These are phyloP conservation scores for Quercus robur DNA, from an alignment of 306 rosid genomes.

Conservation along the genomic window DNA sequence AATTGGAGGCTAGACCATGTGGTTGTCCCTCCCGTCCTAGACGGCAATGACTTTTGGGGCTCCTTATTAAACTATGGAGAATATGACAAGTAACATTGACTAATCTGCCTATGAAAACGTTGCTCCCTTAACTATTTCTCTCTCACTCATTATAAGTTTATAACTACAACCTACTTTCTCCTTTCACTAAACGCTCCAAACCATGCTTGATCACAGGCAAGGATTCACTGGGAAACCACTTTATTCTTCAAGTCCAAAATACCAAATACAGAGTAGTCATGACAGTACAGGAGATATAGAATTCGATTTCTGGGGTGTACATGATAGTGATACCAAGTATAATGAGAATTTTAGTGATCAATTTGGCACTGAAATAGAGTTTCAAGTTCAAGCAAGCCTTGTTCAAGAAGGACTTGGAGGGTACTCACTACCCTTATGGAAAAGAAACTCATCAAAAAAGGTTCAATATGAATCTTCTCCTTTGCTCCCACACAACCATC, in stretches of 20 bases:
- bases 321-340: conserved; percentile 20
- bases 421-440: conserved; percentile 19
- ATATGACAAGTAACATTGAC: conserved; percentile 22
- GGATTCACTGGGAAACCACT: conserved; percentile 10
- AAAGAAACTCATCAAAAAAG: not conserved
- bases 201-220: conserved; percentile 36
- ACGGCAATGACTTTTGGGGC: conserved; percentile 50
- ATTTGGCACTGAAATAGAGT: conserved; percentile 23
- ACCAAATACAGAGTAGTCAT: conserved; percentile 22
- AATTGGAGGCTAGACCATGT: conserved; percentile 21
- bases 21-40: conserved; percentile 36
- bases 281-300: conserved; percentile 40
- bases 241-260: conserved; percentile 11
- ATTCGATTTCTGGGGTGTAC: conserved; percentile 51
- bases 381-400: conserved; percentile 9
- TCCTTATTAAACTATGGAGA: conserved; percentile 16
- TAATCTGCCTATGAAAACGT: conserved; percentile 7
- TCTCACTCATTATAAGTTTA: not conserved
- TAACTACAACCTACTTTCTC: conserved; percentile 5
- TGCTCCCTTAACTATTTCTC: not conserved
- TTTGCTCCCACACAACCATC: conserved; percentile 28
- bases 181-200: conserved; percentile 25
- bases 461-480: conserved; percentile 25
- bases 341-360: conserved; percentile 9
- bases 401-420: conserved; percentile 8